A percentile compares a stretch with the other conserved stretches of the same genome.
Evolutionary conservation across 169 alveolate species (phyloP).

Genomic region (Theileria orientalis): DNA sequence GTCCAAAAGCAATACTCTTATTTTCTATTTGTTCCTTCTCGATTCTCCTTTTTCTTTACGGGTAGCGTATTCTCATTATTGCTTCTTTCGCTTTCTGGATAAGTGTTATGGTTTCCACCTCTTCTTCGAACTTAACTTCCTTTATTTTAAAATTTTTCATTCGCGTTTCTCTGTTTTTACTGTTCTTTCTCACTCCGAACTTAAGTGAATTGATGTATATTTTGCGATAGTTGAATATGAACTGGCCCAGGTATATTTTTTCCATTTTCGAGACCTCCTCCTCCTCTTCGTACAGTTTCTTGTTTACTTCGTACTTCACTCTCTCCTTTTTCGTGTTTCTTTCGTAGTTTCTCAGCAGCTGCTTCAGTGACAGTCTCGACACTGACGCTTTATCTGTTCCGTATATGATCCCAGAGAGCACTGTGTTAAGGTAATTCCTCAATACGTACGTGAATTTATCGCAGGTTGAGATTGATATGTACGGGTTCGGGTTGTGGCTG

Average conservation of each 20-base stretch:
- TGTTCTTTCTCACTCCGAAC: background rate
- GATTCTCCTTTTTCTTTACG: too few species aligned
- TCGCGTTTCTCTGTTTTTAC: background rate
- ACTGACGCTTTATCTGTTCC: constrained; percentile 53
- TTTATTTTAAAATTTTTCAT: background rate
- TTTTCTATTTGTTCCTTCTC: too few species aligned
- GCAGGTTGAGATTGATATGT: constrained; percentile 71
- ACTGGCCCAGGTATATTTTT: constrained; percentile 57
- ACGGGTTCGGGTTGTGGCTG: constrained; percentile 68
- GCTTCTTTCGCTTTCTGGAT: background rate
- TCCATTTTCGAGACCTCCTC: background rate
- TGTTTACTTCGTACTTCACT: constrained; percentile 33
- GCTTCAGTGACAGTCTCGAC: constrained; percentile 44
- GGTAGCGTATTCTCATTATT: too few species aligned
- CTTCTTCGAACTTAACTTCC: background rate
- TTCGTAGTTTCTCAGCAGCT: constrained; percentile 36
- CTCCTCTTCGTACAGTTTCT: background rate
- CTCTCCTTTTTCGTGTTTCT: constrained; percentile 38
- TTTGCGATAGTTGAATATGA: constrained; percentile 57
- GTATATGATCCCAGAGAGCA: constrained; percentile 30
- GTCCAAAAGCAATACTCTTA: too few species aligned
- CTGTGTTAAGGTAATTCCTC: constrained; percentile 50
- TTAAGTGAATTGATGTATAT: constrained; percentile 31
- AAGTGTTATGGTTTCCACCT: background rate
- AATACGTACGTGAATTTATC: constrained; percentile 72